These are phyloP conservation scores for Clohesyomyces aquaticus DNA, from an alignment of 495 filamentous ascomycete species.

Conservation along the genomic window DNA sequence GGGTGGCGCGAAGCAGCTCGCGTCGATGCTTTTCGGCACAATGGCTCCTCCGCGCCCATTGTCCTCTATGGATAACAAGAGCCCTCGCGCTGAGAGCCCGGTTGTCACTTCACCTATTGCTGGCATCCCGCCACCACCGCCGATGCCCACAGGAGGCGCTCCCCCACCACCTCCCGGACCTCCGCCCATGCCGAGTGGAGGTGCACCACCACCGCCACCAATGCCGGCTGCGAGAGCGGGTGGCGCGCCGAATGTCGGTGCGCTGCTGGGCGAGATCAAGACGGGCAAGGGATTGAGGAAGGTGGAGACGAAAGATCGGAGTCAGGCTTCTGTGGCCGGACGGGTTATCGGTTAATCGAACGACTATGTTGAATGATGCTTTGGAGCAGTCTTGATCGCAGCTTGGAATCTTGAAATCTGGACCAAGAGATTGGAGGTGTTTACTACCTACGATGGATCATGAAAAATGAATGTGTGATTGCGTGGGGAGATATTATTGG, in stretches of 20 bases:
- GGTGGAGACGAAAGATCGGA: conserved; percentile 84
- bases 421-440: too few species aligned
- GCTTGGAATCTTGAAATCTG: too few species aligned
- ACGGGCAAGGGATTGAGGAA: conserved; percentile 76
- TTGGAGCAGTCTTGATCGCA: too few species aligned
- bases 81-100: conserved; percentile 39
- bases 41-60: conserved; percentile 94
- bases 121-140: conserved; percentile 42
- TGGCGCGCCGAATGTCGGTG: conserved; percentile 54
- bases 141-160: conserved; percentile 41
- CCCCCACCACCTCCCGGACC: conserved; percentile 56
- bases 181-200: conserved; percentile 50
- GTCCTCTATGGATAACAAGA: conserved; percentile 75
- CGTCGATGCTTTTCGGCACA: conserved; percentile 89
- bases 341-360: conserved; percentile 55
- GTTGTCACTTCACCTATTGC: conserved; percentile 51
- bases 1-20: conserved; percentile 84
- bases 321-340: conserved; percentile 68
- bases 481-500: too few species aligned
- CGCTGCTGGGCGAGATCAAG: conserved; percentile 79
- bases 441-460: too few species aligned
- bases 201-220: conserved; percentile 50
- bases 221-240: conserved; percentile 43
- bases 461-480: too few species aligned
- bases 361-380: background rate